These are phyloP conservation scores for Yamadazyma diddensiae DNA, from an alignment of 1,139 yeast genomes.

Conservation along the genomic window DNA sequence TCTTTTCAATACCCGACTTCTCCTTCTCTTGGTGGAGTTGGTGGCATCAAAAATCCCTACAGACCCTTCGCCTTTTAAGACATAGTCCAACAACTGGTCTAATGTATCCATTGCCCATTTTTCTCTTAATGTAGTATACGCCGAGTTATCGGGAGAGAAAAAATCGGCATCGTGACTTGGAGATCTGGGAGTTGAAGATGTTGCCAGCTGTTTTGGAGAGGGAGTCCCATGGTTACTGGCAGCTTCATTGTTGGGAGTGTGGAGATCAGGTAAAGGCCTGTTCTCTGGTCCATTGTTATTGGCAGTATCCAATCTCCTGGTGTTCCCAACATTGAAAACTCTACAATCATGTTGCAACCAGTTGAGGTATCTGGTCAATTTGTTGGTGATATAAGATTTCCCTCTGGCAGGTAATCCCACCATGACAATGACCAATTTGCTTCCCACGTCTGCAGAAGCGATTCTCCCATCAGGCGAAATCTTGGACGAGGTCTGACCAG, in stretches of 20 bases:
- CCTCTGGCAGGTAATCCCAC: slow-evolving; percentile 94
- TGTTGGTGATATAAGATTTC: slow-evolving; percentile 87
- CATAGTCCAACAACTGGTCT: slow-evolving; percentile 77
- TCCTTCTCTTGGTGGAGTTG: slow-evolving; percentile 75
- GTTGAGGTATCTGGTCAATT: slow-evolving; percentile 79
- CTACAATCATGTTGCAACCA: slow-evolving; percentile 90
- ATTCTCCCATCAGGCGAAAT: slow-evolving; percentile 81
- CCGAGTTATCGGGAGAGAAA: slow-evolving; percentile 75
- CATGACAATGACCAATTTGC: slow-evolving; percentile 89
- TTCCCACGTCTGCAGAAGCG: slow-evolving; percentile 68
- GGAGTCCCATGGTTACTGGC: slow-evolving; percentile 1
- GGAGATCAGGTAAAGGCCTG: slow-evolving; percentile 66
- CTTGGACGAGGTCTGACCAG: slow-evolving; percentile 85
- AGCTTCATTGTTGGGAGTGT: slow-evolving; percentile 33
- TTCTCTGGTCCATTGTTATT: slow-evolving; percentile 68
- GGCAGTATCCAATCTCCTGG: slow-evolving; percentile 69
- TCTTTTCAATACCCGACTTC: slow-evolving; percentile 64
- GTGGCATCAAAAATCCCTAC: slow-evolving; percentile 97
- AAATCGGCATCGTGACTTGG: slow-evolving; percentile 71
- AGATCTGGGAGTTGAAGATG: slow-evolving; percentile 10
- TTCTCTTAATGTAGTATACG: slow-evolving; percentile 69
- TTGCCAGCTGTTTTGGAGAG: neutral
- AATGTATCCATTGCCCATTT: slow-evolving; percentile 96
- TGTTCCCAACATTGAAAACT: slow-evolving; percentile 92
- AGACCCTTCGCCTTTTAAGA: slow-evolving; percentile 76